phyloP scores from a whole-genome alignment of 768 basidiomycete genomes.

The Mycena crocata region DNA sequence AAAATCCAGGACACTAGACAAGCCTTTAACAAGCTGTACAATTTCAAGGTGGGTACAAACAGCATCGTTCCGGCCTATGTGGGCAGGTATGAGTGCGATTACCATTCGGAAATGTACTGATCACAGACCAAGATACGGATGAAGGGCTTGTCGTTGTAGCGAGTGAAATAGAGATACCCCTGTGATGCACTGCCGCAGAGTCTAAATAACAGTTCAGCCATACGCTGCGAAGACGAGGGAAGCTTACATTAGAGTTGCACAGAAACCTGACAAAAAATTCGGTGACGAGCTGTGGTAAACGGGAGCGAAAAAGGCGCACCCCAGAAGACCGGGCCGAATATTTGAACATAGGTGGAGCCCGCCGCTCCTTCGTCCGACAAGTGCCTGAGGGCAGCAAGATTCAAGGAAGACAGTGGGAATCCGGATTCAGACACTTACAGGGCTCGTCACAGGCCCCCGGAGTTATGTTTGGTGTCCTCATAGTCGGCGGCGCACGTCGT shows the following conservation, averaged over 20 bases:
- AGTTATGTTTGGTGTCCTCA: too few species aligned
- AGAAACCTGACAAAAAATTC: conserved; percentile 51
- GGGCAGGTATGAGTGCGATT: neutral
- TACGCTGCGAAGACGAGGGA: conserved; percentile 33
- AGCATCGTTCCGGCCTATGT: conserved; percentile 17
- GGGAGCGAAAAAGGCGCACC: neutral
- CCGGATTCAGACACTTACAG: too few species aligned
- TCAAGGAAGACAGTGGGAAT: too few species aligned
- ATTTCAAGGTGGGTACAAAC: neutral
- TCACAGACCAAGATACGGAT: conserved; percentile 11
- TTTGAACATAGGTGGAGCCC: conserved; percentile 61
- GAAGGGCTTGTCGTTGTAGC: conserved; percentile 22
- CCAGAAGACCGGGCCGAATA: conserved; percentile 29
- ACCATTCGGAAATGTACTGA: too few species aligned
- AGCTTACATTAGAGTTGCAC: conserved; percentile 41
- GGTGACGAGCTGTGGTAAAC: neutral
- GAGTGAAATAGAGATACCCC: conserved; percentile 29
- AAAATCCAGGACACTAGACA: conserved; percentile 47
- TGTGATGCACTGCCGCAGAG: conserved; percentile 18
- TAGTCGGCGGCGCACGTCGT: too few species aligned
- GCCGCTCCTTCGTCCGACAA: conserved; percentile 47
- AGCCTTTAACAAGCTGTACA: neutral
- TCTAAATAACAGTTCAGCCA: conserved; percentile 56
- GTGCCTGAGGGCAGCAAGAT: too few species aligned
- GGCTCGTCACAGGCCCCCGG: too few species aligned